Evolutionary conservation across 257 asterid genomes (phyloP), one percentile per base, ranked within the genome.

Genomic region (Solanum clarkiae): DNA sequence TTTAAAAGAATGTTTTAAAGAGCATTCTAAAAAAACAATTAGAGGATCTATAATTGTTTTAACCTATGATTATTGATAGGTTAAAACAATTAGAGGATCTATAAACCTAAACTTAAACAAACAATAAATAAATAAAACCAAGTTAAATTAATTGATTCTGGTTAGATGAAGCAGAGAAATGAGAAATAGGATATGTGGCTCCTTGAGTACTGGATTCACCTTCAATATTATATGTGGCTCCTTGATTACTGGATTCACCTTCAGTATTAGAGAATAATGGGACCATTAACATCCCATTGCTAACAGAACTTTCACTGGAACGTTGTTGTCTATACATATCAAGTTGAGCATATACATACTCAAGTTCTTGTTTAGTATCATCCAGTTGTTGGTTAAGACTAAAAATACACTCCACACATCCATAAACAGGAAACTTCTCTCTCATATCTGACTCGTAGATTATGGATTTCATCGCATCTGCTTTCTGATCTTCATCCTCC

Each of bases 381-480:
- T 55, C 70, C 9, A 93, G 1, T 17, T 90, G 91, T 4, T 77
- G 55, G 0, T 26, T 83, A 9, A 95, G 92, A 1, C 90, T 89
- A 12, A 18, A 29, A 18, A 93, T 88, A 84, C 92, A 49, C 0
- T 57, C 84, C 0, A 86, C 66, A 49, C 96, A 93, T 1, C 98
- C 98, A 12, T 84, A 55, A 7, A 92, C 95, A 0, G 98, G 98
- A 10, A 81, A 89, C 2, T 82, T 83, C 13, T 81, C 84, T 0
- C 98, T 89, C 92, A 91, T 92, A 10, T 94, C 92, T 0, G 98
- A 86, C 75, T 95, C 98, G 44, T 84, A 94, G 14, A 92, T 91
- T 69, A 95, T 90, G 11, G 98, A 92, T 18, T 81, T 88, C 98
- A 94, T 90, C 2, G 98, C 97, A 70, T 94, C 98, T 0, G 91